These are phyloP conservation scores for Thuidium tamariscinum DNA, from an alignment of 225 moss, liverwort and hornwort species.

Conservation along the genomic window DNA sequence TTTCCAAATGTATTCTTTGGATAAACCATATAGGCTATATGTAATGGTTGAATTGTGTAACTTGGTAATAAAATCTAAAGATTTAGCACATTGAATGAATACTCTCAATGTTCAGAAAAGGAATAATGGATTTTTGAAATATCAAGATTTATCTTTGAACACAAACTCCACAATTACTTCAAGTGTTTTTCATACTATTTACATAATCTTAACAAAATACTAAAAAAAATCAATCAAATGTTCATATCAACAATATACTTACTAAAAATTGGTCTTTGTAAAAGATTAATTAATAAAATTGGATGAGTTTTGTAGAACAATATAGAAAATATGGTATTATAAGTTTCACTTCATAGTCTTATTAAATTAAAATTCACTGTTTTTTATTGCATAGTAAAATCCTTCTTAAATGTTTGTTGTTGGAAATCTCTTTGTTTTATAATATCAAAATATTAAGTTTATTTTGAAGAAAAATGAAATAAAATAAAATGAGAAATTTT, in stretches of 20 bases:
- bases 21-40: too few species aligned
- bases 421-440: neutral
- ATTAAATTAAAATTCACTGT: neutral
- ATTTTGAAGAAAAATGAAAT: neutral
- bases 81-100: neutral
- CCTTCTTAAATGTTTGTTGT: neutral
- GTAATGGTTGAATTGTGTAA: neutral
- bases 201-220: rapidly evolving
- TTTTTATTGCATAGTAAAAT: neutral
- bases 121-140: too few species aligned
- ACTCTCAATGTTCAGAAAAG: neutral
- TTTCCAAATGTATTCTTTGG: too few species aligned
- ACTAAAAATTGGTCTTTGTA: neutral
- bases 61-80: too few species aligned
- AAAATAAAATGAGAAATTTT: neutral
- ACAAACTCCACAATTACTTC: neutral
- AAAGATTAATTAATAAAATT: too few species aligned
- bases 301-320: neutral
- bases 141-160: neutral
- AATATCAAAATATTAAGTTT: neutral
- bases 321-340: too few species aligned
- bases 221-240: neutral
- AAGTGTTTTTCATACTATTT: neutral
- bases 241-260: rapidly evolving
- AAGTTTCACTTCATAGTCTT: neutral